Conservation (phyloP, 495 filamentous ascomycete genomes). For the Aspergillus heteromorphus region DNA sequence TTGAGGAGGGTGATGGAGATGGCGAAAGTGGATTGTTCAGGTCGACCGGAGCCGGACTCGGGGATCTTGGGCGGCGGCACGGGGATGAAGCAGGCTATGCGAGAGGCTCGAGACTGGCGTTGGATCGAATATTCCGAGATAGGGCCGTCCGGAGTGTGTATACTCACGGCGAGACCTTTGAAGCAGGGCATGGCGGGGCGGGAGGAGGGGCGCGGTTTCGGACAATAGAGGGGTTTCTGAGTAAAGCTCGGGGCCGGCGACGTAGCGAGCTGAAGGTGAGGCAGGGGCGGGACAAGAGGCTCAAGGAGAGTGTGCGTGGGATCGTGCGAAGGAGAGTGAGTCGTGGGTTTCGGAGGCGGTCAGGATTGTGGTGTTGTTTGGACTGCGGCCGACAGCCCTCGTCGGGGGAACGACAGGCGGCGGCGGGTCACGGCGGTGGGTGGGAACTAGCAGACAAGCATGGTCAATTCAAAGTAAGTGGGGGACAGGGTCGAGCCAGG, state of each 20-base stretch:
- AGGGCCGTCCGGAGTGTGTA: slow-evolving; percentile 84
- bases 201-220: not conserved
- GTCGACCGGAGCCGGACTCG: slow-evolving; percentile 57
- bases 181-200: slow-evolving; percentile 80
- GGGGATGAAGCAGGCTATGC: slow-evolving; percentile 95
- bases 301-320: not conserved
- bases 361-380: slow-evolving; percentile 15
- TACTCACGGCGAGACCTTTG: slow-evolving; percentile 94
- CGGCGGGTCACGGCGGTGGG: not conserved
- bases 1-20: slow-evolving; percentile 95
- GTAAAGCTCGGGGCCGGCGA: not conserved
- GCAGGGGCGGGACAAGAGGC: not conserved
- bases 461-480: not conserved
- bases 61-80: slow-evolving; percentile 82
- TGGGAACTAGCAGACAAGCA: not conserved
- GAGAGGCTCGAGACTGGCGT: slow-evolving; percentile 81
- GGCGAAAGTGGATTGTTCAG: slow-evolving; percentile 90
- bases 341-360: slow-evolving; percentile 19
- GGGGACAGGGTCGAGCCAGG: not conserved
- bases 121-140: slow-evolving; percentile 91
- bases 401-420: not conserved
- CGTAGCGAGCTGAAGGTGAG: not conserved
- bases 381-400: slow-evolving; percentile 11
- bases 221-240: not conserved
- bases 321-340: slow-evolving; percentile 8